Percentiles rank a stretch among this genome's conserved stretches.
Evolutionary conservation across 257 asterid genomes (phyloP).

Genomic region (Solanum ossicruentum): DNA sequence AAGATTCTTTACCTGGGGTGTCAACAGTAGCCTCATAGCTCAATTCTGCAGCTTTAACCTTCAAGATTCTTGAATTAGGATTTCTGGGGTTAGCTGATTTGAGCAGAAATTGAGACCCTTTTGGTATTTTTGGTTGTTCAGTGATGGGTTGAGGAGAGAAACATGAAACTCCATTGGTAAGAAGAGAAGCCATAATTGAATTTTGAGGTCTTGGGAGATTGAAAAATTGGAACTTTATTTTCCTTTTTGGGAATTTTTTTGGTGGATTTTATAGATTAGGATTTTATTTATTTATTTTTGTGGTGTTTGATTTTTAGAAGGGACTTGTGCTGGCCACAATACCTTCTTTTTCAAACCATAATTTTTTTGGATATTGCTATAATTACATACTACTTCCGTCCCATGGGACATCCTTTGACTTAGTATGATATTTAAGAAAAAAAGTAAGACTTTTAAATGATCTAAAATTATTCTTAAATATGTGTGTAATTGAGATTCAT

Average conservation of each 20-base stretch:
- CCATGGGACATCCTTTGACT: too few species aligned
- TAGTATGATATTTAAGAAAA: too few species aligned
- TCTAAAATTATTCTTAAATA: too few species aligned
- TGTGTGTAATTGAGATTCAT: too few species aligned
- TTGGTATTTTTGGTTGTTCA: constrained; percentile 16
- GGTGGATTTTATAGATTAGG: background rate
- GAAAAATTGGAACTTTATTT: background rate
- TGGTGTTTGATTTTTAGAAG: constrained; percentile 6
- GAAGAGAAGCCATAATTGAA: constrained; percentile 52
- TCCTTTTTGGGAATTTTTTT: background rate
- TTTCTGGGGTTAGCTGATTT: constrained; percentile 17
- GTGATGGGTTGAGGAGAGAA: constrained; percentile 37
- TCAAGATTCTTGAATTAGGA: constrained; percentile 39
- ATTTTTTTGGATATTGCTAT: background rate
- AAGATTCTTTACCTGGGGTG: constrained; percentile 37
- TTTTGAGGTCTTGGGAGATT: background rate
- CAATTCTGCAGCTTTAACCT: constrained; percentile 26
- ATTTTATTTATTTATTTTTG: background rate
- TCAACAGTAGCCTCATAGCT: constrained; percentile 35
- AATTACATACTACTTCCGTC: background rate
- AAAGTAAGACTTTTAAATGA: too few species aligned
- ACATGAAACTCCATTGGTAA: constrained; percentile 53
- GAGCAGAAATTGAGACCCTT: constrained; percentile 13
- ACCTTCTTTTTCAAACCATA: background rate
- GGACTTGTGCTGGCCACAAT: constrained; percentile 48